Base-by-base conservation (phyloP, 495 filamentous ascomycete species). In the Penicillium samsonianum region DNA sequence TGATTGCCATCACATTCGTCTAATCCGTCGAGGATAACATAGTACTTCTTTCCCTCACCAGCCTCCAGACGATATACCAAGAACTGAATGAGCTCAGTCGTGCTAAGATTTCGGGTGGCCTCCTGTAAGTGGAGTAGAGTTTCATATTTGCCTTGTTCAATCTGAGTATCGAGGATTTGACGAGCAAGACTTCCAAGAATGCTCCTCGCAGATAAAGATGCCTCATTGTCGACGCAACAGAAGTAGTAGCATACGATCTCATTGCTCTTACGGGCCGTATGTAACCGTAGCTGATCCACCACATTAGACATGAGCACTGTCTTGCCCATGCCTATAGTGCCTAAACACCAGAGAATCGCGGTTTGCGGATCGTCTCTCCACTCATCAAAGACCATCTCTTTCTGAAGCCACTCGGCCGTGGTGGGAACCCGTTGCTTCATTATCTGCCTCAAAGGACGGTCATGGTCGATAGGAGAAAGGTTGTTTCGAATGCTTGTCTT, bases 281-380 rank as follows among this genome's bases (percentile, higher is more conserved):
- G 4, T 35, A 35, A 35, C 14, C 35, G 51, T 2, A 69, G 52
- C 16, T 54, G 43, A 8, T 53, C 44, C 28, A 69, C 58, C 22
- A 67, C 65, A 37, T 55, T 65, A 23, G 67, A 65, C 26, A 60
- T 55, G 5, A 71, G 50, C 11, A 67, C 59, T 8, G 68, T 65
- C 50, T 71, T 71, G 7, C 68, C 68, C 53, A 57, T 62, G 6
- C 68, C 68, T 38, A 68, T 62, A 11, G 62, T 72, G 23, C 69
- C 69, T 30, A 51, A 62, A 47, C 63, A 71, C 48, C 57, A 73
- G 20, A 71, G 42, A 14, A 69, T 50, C 16, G 64, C 40, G 10
- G 45, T 53, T 16, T 42, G 23, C 1, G 43, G 23, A 19, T 19
- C 26, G 5, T 54, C 23, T 6, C 20, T 26, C 51, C 51, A 54